Evolutionary conservation across 768 basidiomycete species (phyloP).

Genomic region (Fomitopsis pulvina): DNA sequence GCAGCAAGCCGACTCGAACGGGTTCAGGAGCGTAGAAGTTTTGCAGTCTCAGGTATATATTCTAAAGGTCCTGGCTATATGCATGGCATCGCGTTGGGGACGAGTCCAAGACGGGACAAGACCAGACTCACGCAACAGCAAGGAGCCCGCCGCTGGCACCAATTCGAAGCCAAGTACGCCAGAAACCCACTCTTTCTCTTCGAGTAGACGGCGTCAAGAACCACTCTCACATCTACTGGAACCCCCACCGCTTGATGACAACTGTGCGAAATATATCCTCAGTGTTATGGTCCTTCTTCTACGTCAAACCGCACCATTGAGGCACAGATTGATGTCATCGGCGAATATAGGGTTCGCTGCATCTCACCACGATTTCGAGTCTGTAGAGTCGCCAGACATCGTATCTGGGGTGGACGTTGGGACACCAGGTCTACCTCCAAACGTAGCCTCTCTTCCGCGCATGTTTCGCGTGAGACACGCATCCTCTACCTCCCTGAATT

Average conservation of each 20-base stretch:
- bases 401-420: background rate
- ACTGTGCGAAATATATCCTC: constrained; percentile 73
- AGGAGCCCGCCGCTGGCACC: constrained; percentile 15
- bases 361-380: constrained; percentile 67
- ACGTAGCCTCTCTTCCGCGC: constrained; percentile 9
- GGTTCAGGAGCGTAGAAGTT: constrained; percentile 55
- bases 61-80: constrained; percentile 71
- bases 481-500: constrained; percentile 15
- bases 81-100: constrained; percentile 74
- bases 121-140: constrained; percentile 37
- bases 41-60: constrained; percentile 85
- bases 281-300: constrained; percentile 81
- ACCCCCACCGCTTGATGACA: constrained; percentile 71
- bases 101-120: constrained; percentile 34
- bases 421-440: constrained; percentile 11
- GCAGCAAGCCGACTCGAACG: constrained; percentile 49
- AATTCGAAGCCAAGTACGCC: constrained; percentile 26
- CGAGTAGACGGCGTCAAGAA: constrained; percentile 31
- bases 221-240: constrained; percentile 43
- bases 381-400: constrained; percentile 30
- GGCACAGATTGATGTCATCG: constrained; percentile 50
- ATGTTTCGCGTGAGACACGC: constrained; percentile 11
- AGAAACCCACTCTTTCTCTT: constrained; percentile 27
- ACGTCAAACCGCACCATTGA: constrained; percentile 57
- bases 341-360: constrained; percentile 56